These are phyloP conservation scores for Sporothrix humicola DNA, from an alignment of 2,329 filamentous ascomycete species.

Conservation along the genomic window DNA sequence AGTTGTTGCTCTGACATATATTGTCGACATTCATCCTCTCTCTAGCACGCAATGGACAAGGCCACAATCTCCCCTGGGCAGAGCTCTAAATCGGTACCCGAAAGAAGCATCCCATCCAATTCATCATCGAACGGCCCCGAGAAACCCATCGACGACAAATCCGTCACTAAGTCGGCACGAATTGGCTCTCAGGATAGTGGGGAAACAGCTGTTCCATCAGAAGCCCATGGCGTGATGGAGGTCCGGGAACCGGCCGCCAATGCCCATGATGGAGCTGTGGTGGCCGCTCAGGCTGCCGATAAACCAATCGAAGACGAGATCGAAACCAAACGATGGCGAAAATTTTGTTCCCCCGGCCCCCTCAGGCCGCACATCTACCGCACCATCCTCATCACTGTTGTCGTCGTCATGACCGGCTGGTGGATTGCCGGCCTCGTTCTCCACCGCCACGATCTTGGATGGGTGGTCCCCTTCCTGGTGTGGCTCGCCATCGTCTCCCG, in stretches of 20 bases:
- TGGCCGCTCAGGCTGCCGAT: not conserved
- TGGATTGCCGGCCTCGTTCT: conserved; percentile 52
- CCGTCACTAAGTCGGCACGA: not conserved
- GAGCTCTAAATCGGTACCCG: not conserved
- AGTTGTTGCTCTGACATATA: not conserved
- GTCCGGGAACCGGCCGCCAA: not conserved
- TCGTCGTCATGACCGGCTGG: conserved; percentile 43
- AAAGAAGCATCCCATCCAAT: not conserved
- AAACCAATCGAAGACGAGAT: not conserved
- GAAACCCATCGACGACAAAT: not conserved
- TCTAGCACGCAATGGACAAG: not conserved
- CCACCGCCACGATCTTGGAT: conserved; percentile 75
- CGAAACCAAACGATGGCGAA: not conserved
- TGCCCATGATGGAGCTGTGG: too few relatives aligned
- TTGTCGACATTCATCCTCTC: not conserved
- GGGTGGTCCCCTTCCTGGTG: conserved; percentile 83
- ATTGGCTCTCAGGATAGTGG: not conserved
- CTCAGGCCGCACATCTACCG: conserved; percentile 6
- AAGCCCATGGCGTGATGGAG: too few relatives aligned
- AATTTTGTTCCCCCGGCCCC: not conserved
- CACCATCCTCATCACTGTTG: not conserved
- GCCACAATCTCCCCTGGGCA: not conserved
- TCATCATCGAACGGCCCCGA: not conserved
- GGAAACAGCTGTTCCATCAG: not conserved
- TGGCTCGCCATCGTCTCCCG: conserved; percentile 78